Base-by-base conservation (phyloP, 2,329 filamentous ascomycete genomes). In the Talaromyces rugulosus region DNA sequence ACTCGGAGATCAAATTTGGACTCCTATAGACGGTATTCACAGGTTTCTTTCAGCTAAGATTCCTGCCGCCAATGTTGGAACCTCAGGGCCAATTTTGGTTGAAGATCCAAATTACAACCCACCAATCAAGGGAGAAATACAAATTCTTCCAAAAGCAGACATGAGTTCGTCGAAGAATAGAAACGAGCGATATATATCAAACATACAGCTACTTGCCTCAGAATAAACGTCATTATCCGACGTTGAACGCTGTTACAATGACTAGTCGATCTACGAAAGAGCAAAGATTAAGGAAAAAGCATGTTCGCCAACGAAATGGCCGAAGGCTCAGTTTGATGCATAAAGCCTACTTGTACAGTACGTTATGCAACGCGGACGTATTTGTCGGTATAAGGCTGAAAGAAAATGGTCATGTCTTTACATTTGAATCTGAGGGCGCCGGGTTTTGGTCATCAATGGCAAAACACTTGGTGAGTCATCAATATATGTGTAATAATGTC, bases 371-470 rank as follows among this genome's bases (percentile, higher is more conserved):
- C 23, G n/a, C 33, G 0, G 33, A 56, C n/a, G 28, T 56, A 8
- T 56, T 56, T 56, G n/a, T 56, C 7, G 33, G 54, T 28, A 28
- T 56, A n/a, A 23, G 54, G 9, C 23, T 42, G 11, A 16, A 42
- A 28, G 33, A 56, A 36, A 56, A 56, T 6, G n/a, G 33, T 16
- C 33, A 56, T 56, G 18, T 56, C 5, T 56, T 42, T 34, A 56
- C 8, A 56, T 56, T 56, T 27, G 18, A 56, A 27, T 56, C 34
- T n/a, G 9, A 56, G 23, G 40, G 14, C 8, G 16, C 30, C 4
- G 9, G 54, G 11, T 56, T 56, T 56, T 56, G 33, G 54, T 56
- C n/a, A 12, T 27, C n/a, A 12, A 56, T 56, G n/a, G 42, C 33
- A 18, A 16, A 18, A 12, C 11, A 56, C 40, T 36, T 56, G 28